Conservation (phyloP, 1,139 yeast species). For the Candida smagusa region DNA sequence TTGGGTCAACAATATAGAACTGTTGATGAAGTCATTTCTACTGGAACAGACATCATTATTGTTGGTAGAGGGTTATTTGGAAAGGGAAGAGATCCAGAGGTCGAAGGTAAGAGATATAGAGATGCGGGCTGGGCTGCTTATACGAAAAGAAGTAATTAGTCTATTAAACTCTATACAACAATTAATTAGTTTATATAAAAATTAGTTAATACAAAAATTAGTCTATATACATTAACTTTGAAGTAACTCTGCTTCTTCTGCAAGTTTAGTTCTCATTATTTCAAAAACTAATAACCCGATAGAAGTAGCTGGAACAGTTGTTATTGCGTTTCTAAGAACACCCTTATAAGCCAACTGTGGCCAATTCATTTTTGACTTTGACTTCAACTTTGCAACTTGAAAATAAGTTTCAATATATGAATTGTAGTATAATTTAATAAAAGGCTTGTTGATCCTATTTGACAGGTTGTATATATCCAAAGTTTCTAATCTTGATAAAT, state of each 20-base stretch:
- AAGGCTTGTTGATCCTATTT: slow-evolving; percentile 25
- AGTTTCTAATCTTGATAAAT: slow-evolving; percentile 75
- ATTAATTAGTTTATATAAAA: not conserved
- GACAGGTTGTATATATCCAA: slow-evolving; percentile 63
- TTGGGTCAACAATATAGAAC: slow-evolving; percentile 97
- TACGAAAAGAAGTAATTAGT: slow-evolving; percentile 29
- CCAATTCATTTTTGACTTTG: slow-evolving; percentile 56
- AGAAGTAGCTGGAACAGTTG: slow-evolving; percentile 84
- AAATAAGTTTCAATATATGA: slow-evolving; percentile 71
- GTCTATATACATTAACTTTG: slow-evolving; percentile 1
- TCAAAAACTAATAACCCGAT: slow-evolving; percentile 83
- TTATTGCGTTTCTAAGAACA: slow-evolving; percentile 64
- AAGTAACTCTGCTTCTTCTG: slow-evolving; percentile 26
- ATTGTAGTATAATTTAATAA: slow-evolving; percentile 54
- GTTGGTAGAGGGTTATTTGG: slow-evolving; percentile 97
- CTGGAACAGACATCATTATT: slow-evolving; percentile 90
- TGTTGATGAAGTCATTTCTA: slow-evolving; percentile 74
- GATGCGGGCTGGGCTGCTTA: slow-evolving; percentile 96
- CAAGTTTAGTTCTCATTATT: slow-evolving; percentile 59
- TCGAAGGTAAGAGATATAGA: slow-evolving; percentile 84
- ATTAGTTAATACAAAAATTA: not conserved
- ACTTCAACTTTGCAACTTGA: slow-evolving; percentile 54
- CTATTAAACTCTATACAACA: too few species aligned
- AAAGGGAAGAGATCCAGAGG: slow-evolving; percentile 88
- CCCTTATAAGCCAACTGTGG: slow-evolving; percentile 74